A percentile compares a stretch with the other conserved stretches of the same genome.
These are phyloP conservation scores for Nyctanthes arbortristis DNA, from an alignment of 257 asterid genomes.

Conservation along the genomic window DNA sequence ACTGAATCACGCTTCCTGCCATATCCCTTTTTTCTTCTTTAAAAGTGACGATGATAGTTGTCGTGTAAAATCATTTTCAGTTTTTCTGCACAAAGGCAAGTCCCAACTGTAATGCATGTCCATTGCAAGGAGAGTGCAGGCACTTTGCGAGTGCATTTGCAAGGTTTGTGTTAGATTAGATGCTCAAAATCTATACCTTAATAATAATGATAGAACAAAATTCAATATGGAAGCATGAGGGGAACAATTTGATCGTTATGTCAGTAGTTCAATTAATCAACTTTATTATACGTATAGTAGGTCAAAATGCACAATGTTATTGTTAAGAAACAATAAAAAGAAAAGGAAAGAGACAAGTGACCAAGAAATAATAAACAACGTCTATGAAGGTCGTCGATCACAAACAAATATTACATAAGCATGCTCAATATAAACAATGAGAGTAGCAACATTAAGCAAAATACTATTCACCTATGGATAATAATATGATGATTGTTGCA, in stretches of 20 bases:
- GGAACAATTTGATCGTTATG: background rate
- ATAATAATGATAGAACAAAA: background rate
- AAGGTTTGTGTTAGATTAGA: conserved; percentile 39
- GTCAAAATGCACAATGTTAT: background rate
- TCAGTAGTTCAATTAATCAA: background rate
- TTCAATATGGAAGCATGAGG: background rate
- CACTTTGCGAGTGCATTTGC: conserved; percentile 62
- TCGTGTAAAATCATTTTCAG: conserved; percentile 25
- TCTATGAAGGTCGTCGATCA: too few relatives aligned
- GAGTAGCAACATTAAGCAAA: background rate
- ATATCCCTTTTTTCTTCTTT: background rate
- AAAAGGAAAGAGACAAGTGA: background rate
- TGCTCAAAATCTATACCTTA: background rate
- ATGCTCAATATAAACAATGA: background rate
- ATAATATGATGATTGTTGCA: conserved; percentile 24
- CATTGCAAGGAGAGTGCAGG: conserved; percentile 48
- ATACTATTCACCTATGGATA: background rate
- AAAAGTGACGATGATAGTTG: background rate
- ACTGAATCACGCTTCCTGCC: background rate
- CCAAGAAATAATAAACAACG: too few relatives aligned
- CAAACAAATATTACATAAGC: too few relatives aligned
- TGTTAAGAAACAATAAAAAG: background rate
- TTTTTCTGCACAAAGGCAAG: conserved; percentile 50
- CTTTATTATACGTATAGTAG: background rate
- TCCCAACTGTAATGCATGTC: conserved; percentile 67